Percentiles rank a stretch among this genome's conserved stretches.
phyloP scores from a whole-genome alignment of 257 asterid genomes.

The Agastache rugosa region DNA sequence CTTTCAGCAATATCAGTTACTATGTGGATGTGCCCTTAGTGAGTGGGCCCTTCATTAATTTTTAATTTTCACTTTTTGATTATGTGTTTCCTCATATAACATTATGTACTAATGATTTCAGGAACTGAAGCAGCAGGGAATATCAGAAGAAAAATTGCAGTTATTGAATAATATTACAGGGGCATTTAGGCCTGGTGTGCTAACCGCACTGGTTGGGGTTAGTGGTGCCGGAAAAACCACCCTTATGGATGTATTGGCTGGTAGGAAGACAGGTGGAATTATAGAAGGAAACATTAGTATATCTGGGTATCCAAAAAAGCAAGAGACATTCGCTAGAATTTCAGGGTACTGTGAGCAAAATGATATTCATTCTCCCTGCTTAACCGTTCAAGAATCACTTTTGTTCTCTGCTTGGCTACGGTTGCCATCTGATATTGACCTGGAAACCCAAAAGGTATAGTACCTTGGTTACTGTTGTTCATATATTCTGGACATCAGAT shows the following conservation, averaged over 20 bases:
- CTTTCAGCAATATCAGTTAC: conserved; percentile 85
- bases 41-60: conserved; percentile 41
- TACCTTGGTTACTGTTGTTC: conserved; percentile 20
- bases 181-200: conserved; percentile 92
- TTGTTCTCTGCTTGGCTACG: conserved; percentile 94
- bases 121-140: conserved; percentile 95
- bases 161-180: conserved; percentile 82
- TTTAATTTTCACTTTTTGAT: conserved; percentile 25
- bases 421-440: conserved; percentile 71
- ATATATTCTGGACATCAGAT: conserved; percentile 29
- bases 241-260: conserved; percentile 97
- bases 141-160: conserved; percentile 76
- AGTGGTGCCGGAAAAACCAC: conserved; percentile 99
- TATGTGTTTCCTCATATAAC: conserved; percentile 28
- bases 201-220: conserved; percentile 92
- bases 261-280: conserved; percentile 91
- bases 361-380: conserved; percentile 94
- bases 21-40: conserved; percentile 93
- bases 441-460: conserved; percentile 86
- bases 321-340: conserved; percentile 93
- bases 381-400: conserved; percentile 87
- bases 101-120: conserved; percentile 40
- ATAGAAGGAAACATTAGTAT: conserved; percentile 82
- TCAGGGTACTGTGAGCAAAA: conserved; percentile 99
- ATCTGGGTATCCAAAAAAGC: conserved; percentile 89